Percentiles rank a stretch among this genome's conserved stretches.
Conservation (phyloP, 306 rosid species). For the Cucumis hystrix region DNA sequence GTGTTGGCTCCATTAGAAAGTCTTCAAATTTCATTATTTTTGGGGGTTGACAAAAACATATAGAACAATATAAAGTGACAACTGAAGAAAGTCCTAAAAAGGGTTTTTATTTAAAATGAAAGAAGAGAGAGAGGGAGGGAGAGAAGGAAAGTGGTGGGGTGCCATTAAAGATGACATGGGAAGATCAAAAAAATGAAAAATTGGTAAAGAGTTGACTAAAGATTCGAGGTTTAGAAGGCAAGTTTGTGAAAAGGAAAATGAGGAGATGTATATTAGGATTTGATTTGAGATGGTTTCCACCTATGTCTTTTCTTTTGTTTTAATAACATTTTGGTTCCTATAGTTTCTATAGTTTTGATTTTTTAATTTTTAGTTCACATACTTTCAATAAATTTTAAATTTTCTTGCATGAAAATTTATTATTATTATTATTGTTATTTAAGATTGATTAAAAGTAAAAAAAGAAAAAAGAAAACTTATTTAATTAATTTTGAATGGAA, state of each 20-base stretch:
- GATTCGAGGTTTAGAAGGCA: neutral
- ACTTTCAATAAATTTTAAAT: no score
- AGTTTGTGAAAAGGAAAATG: neutral
- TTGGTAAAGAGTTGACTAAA: neutral
- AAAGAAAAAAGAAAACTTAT: no score
- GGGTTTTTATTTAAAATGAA: neutral
- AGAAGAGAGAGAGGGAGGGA: neutral
- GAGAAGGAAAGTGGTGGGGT: slow-evolving; percentile 14
- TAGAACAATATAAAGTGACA: neutral
- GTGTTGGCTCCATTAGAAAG: slow-evolving; percentile 44
- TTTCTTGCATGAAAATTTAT: neutral
- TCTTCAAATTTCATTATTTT: slow-evolving; percentile 69
- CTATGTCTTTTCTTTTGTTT: no score
- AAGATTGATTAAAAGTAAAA: no score
- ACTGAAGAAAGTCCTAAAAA: neutral
- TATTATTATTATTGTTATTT: no score
- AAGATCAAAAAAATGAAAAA: neutral
- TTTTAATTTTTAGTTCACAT: no score
- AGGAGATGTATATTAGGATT: slow-evolving; percentile 9
- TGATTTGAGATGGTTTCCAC: neutral
- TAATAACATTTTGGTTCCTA: no score
- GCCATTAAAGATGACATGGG: slow-evolving; percentile 21
- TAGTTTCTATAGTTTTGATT: no score
- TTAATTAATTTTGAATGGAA: neutral
- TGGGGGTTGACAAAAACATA: neutral